These are phyloP conservation scores for Hypsizygus marmoreus DNA, from an alignment of 768 basidiomycete genomes.

Conservation along the genomic window DNA sequence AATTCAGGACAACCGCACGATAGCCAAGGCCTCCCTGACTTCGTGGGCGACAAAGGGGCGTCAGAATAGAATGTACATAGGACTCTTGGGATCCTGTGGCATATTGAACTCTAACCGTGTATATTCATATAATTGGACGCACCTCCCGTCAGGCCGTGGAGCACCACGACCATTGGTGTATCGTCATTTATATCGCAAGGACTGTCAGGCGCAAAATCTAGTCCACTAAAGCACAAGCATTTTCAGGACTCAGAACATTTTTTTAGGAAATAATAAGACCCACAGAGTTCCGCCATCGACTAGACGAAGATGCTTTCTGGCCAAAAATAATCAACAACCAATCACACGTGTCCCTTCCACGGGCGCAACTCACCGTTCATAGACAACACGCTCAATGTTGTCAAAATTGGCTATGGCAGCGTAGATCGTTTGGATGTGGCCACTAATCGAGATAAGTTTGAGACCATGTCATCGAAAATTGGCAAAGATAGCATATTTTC, in stretches of 20 bases:
- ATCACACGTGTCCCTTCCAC: no score
- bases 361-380: no score
- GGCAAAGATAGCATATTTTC: no score
- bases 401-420: no score
- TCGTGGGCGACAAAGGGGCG: constrained; percentile 65
- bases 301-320: constrained; percentile 48
- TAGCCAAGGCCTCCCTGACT: constrained; percentile 83
- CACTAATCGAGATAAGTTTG: no score
- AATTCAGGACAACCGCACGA: constrained; percentile 87
- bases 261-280: constrained; percentile 16
- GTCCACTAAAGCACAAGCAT: constrained; percentile 40
- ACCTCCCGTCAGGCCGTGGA: constrained; percentile 54
- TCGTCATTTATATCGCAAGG: constrained; percentile 34
- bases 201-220: constrained; percentile 59
- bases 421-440: no score
- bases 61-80: constrained; percentile 81
- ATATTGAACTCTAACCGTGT: no score
- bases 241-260: constrained; percentile 5
- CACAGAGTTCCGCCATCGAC: constrained; percentile 66
- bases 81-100: constrained; percentile 84
- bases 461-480: no score
- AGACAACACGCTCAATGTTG: no score
- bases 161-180: constrained; percentile 55
- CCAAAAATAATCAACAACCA: no score
- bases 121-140: no score